Conservation (phyloP, 2,329 filamentous ascomycete genomes). For the Trichoderma gracile region DNA sequence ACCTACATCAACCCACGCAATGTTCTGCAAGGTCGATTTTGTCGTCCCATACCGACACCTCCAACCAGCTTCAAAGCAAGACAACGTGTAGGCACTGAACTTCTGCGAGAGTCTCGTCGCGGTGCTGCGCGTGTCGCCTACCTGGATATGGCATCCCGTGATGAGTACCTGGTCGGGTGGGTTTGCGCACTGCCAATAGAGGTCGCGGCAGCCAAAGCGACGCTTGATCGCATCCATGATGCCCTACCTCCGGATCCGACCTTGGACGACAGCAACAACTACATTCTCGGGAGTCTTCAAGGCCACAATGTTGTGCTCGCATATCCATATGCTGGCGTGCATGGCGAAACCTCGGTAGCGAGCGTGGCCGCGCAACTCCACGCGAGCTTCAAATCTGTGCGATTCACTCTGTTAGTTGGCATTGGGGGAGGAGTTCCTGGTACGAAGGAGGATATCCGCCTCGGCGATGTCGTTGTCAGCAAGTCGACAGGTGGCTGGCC, state of each 20-base stretch:
- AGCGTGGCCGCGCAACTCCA: background rate
- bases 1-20: background rate
- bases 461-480: slow-evolving; percentile 16
- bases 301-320: slow-evolving; percentile 13
- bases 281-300: slow-evolving; percentile 4
- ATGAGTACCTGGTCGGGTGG: slow-evolving; percentile 12
- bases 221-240: slow-evolving; percentile 9
- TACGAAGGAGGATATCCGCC: background rate
- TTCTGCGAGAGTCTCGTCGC: background rate
- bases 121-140: slow-evolving; percentile 1
- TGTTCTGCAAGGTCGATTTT: background rate
- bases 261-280: slow-evolving; percentile 6
- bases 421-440: slow-evolving; percentile 1
- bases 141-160: slow-evolving; percentile 5
- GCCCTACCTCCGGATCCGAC: background rate
- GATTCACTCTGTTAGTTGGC: slow-evolving; percentile 1
- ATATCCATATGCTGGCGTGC: slow-evolving; percentile 3
- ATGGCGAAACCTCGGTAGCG: background rate
- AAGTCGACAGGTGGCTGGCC: background rate
- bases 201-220: slow-evolving; percentile 12
- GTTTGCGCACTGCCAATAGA: slow-evolving; percentile 16
- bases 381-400: background rate
- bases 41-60: background rate
- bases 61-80: background rate
- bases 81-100: background rate